Evolutionary conservation across 345 rosid species (phyloP).

Genomic region (Eutrema japonicum): DNA sequence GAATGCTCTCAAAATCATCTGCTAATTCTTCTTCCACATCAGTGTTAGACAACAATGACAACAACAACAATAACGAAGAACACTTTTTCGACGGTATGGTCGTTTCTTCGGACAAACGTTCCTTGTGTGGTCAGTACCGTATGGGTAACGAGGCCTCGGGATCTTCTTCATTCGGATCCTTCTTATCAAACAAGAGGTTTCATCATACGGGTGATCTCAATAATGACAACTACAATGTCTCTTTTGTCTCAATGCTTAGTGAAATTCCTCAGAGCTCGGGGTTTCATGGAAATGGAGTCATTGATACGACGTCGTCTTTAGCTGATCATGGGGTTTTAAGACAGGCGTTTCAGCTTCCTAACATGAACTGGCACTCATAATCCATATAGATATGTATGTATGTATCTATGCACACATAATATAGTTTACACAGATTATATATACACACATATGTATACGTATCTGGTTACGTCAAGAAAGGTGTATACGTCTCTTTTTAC

Average conservation of each 20-base stretch:
- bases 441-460: slow-evolving; percentile 28
- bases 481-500: slow-evolving; percentile 39
- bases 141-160: slow-evolving; percentile 41
- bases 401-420: slow-evolving; percentile 19
- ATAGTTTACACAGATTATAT: slow-evolving; percentile 27
- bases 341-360: slow-evolving; percentile 64
- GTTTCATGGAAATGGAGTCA: slow-evolving; percentile 52
- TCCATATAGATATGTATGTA: slow-evolving; percentile 24
- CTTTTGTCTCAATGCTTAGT: slow-evolving; percentile 65
- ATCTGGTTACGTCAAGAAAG: slow-evolving; percentile 35
- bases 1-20: slow-evolving; percentile 48
- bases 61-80: slow-evolving; percentile 50
- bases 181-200: slow-evolving; percentile 54
- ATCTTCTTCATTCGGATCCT: slow-evolving; percentile 41
- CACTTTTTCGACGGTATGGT: slow-evolving; percentile 62
- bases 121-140: slow-evolving; percentile 49
- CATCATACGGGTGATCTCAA: slow-evolving; percentile 57
- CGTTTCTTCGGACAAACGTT: slow-evolving; percentile 44
- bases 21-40: slow-evolving; percentile 48
- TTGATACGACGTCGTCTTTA: slow-evolving; percentile 44
- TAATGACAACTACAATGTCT: slow-evolving; percentile 47
- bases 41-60: slow-evolving; percentile 53
- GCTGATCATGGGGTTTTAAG: slow-evolving; percentile 60
- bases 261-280: slow-evolving; percentile 60
- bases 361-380: slow-evolving; percentile 55